Conservation (phyloP, 345 rosid genomes). For the Zanthoxylum bungeanum region DNA sequence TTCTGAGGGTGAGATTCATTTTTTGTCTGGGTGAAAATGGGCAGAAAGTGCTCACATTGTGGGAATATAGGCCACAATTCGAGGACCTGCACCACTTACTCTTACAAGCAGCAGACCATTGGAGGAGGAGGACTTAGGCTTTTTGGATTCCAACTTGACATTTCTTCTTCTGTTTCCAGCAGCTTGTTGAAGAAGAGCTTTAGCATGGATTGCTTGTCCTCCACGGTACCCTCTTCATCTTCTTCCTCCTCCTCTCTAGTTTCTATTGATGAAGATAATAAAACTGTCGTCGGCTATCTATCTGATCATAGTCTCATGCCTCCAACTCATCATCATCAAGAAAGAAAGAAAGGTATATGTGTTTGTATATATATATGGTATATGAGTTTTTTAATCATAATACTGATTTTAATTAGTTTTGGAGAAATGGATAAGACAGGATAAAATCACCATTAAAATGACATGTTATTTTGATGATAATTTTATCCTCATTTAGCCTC, state of each 20-base stretch:
- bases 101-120: slow-evolving; percentile 21
- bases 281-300: slow-evolving; percentile 31
- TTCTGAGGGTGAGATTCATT: no score
- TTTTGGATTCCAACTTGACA: slow-evolving; percentile 56
- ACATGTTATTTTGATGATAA: no score
- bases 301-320: slow-evolving; percentile 43
- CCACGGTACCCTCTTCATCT: slow-evolving; percentile 24
- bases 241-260: slow-evolving; percentile 31
- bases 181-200: slow-evolving; percentile 53
- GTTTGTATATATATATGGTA: no score
- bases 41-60: slow-evolving; percentile 72
- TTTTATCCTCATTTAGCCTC: no score
- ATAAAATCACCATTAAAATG: no score
- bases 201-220: slow-evolving; percentile 51
- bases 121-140: slow-evolving; percentile 28
- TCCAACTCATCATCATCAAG: slow-evolving; percentile 19
- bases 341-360: slow-evolving; percentile 60
- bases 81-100: slow-evolving; percentile 53
- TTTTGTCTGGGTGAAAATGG: slow-evolving; percentile 51
- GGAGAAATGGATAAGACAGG: no score
- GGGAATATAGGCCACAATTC: slow-evolving; percentile 67
- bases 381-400: no score
- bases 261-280: slow-evolving; percentile 34
- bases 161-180: no score
- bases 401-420: no score